These are phyloP conservation scores for Plantago elongata DNA, from an alignment of 257 asterid species.

Conservation along the genomic window DNA sequence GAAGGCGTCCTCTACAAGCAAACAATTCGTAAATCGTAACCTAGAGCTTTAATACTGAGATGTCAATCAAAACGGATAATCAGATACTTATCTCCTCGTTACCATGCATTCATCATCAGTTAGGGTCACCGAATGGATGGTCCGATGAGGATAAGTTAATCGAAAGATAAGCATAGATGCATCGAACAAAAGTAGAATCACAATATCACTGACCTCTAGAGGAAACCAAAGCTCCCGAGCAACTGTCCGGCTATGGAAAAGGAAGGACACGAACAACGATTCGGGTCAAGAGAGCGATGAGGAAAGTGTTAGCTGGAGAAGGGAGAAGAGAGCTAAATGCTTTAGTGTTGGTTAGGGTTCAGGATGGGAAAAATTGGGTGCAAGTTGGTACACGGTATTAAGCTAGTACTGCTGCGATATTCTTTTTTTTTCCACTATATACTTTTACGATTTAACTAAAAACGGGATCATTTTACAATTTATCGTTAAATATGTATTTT, in stretches of 20 bases:
- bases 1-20: not conserved
- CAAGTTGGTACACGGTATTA: constrained; percentile 9
- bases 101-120: not conserved
- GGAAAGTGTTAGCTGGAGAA: not conserved
- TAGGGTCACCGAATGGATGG: not conserved
- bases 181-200: constrained; percentile 7
- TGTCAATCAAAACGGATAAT: not conserved
- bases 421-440: too few species aligned
- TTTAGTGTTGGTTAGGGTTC: constrained; percentile 31
- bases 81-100: not conserved
- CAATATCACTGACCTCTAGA: constrained; percentile 18
- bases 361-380: constrained; percentile 24
- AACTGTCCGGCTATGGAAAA: not conserved
- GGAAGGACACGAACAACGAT: not conserved
- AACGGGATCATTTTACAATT: too few species aligned
- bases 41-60: not conserved
- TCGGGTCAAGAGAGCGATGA: constrained; percentile 3
- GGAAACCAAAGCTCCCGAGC: constrained; percentile 9
- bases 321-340: constrained; percentile 10
- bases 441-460: too few species aligned
- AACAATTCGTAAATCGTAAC: constrained; percentile 13
- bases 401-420: too few species aligned
- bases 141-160: not conserved
- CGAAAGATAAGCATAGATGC: not conserved
- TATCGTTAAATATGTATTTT: too few species aligned